Evolutionary conservation across 805 yeast species (phyloP), one percentile per base, ranked within the genome.

Genomic region (Pichia ethanolica): DNA sequence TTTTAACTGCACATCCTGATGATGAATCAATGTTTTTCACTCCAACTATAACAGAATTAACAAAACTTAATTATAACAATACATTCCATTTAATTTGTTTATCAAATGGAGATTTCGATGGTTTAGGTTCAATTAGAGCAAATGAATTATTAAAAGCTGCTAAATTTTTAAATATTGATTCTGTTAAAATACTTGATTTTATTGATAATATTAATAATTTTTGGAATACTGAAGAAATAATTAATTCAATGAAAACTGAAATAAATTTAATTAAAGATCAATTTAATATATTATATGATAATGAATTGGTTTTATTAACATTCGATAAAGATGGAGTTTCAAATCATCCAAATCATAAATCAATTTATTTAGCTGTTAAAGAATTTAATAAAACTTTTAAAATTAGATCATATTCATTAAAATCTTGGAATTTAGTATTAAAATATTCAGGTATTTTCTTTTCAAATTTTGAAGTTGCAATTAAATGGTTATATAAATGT

Each of bases 21-120:
- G 99, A 93, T 65, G 99, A 93, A 67, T 90, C 89, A 46, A 93
- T 93, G 99, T 93, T 93, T 66, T 93, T 93, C 60, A 80, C 89
- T 1, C 99, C 99, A 0, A 72, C 90, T 0, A 55, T 89, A 34
- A 64, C 77, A 7, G 83, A 79, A 53, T 59, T 73, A 46, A 55
- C 73, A 9, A 74, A 75, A 52, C 66, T 74, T 1, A 65, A 72
- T 44, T 70, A 77, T 56, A 62, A 71, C 47, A 84, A 83, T 58
- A 55, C 60, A 7, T 67, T 89, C 13, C 72, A 77, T 37, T 59
- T 90, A 11, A 59, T 89, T 8, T 87, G 95, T 54, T 75, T 88
- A 48, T 83, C 95, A 3, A 74, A 72, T 44, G 99, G 99, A 3
- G 81, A 85, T 58, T 85, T 79, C 49, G 84, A 78, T 43, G 88